Evolutionary conservation across 2,329 filamentous ascomycete species (phyloP).

Genomic region (Fusarium sp.): DNA sequence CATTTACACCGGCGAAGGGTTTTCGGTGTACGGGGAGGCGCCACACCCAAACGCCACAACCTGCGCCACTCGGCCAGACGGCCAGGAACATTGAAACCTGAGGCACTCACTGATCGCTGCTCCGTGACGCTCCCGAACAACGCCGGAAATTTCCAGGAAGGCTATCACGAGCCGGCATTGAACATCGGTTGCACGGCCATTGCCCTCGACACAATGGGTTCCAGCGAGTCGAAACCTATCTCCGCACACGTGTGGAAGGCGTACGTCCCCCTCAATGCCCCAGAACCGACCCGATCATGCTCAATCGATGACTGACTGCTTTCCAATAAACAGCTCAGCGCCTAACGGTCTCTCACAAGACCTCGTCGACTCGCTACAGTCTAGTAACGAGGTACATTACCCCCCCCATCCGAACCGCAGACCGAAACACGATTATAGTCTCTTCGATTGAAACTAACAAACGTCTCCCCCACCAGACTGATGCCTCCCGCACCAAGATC

Average conservation of each 20-base stretch:
- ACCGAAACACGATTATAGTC: background rate
- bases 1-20: background rate
- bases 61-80: slow-evolving; percentile 12
- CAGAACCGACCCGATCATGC: background rate
- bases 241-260: slow-evolving; percentile 63
- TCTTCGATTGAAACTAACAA: slow-evolving; percentile 23
- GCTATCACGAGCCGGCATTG: slow-evolving; percentile 44
- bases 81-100: slow-evolving; percentile 37
- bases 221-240: slow-evolving; percentile 65
- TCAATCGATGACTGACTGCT: slow-evolving; percentile 34
- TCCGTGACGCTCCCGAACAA: slow-evolving; percentile 48
- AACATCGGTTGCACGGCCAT: slow-evolving; percentile 48
- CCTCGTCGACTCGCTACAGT: slow-evolving; percentile 84
- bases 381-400: slow-evolving; percentile 81
- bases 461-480: slow-evolving; percentile 70
- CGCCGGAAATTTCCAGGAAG: slow-evolving; percentile 49
- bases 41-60: slow-evolving; percentile 31
- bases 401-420: background rate
- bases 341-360: slow-evolving; percentile 77
- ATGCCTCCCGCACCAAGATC: slow-evolving; percentile 84
- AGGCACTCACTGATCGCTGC: slow-evolving; percentile 44
- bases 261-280: slow-evolving; percentile 52
- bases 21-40: slow-evolving; percentile 2
- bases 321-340: slow-evolving; percentile 51
- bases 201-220: slow-evolving; percentile 63